Evolutionary conservation across 345 rosid genomes (phyloP), one percentile per base, ranked within the genome.

Genomic region (Citrus trifoliata): DNA sequence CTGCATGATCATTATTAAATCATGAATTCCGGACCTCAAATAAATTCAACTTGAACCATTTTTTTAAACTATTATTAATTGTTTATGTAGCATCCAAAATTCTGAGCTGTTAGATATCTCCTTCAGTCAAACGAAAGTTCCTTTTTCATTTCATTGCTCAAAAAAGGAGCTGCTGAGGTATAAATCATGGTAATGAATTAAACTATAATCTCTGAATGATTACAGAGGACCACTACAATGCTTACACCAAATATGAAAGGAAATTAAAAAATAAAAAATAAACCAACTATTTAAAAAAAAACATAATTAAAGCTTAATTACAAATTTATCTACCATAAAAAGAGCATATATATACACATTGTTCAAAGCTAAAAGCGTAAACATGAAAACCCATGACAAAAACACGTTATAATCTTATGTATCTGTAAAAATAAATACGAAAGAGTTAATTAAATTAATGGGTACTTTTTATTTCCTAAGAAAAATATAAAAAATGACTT

Each of bases 1-100:
- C 97, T 90, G 88, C 81, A 81, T 24, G 66, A 32, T 13, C 55
- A 58, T 40, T 37, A 35, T 59, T 5, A 76, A 10, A 30, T 72
- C 28, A 62, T 5, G 22, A 46, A 55, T 30, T 67, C 33, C 22
- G 33, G 37, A 21, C 3, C 28, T 42, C 19, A 59, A 21, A 76
- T 1, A 32, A 61, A 33, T 37, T 68, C 65, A 30, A 22, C 62
- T 21, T 4, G n/a, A 75, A 22, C n/a, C 55, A 51, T 28, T 0
- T 10, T 73, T 59, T 46, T 3, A 46, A 13, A 58, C n/a, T 25
- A 25, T 25, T 40, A 19, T 28, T 74, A 67, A 74, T 14, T 27
- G 10, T 19, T 71, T 30, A 71, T 28, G 61, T 55, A 7, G 42
- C n/a, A 58, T 25, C 7, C 16, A 60, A n/a, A 59, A 51, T 7